phyloP scores from a whole-genome alignment of 108 stramenopile genomes.

The Skeletonema costatum region DNA sequence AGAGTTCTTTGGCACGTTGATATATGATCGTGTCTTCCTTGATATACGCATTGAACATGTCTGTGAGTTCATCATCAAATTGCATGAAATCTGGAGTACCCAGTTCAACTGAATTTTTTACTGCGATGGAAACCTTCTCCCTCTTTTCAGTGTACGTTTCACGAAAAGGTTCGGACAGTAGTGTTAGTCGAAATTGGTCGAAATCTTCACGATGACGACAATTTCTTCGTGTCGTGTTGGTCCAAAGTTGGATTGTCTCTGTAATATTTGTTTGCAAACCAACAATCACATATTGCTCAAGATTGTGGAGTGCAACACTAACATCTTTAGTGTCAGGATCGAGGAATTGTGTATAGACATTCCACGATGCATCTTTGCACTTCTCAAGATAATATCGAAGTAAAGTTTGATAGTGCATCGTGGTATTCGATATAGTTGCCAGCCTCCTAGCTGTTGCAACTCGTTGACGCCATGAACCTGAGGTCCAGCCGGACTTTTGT shows the following conservation, averaged over 20 bases:
- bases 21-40: background rate
- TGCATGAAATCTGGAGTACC: background rate
- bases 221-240: constrained; percentile 5
- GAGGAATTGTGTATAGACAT: constrained; percentile 17
- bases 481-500: background rate
- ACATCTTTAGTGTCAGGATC: constrained; percentile 19
- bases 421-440: constrained; percentile 1
- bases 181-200: background rate
- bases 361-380: constrained; percentile 9
- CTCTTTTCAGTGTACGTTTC: background rate
- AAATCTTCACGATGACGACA: constrained; percentile 2
- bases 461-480: background rate
- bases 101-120: background rate
- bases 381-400: constrained; percentile 8
- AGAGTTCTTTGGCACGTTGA: background rate
- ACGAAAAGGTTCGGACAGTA: background rate
- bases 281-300: constrained; percentile 31
- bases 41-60: background rate
- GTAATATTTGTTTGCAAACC: constrained; percentile 15
- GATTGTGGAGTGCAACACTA: constrained; percentile 9
- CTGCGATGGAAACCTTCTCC: background rate
- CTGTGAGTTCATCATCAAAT: background rate
- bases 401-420: constrained; percentile 12
- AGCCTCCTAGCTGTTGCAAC: constrained; percentile 1
- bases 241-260: constrained; percentile 18